Evolutionary conservation across 495 filamentous ascomycete species (phyloP).

Genomic region (Immersiella caudata): DNA sequence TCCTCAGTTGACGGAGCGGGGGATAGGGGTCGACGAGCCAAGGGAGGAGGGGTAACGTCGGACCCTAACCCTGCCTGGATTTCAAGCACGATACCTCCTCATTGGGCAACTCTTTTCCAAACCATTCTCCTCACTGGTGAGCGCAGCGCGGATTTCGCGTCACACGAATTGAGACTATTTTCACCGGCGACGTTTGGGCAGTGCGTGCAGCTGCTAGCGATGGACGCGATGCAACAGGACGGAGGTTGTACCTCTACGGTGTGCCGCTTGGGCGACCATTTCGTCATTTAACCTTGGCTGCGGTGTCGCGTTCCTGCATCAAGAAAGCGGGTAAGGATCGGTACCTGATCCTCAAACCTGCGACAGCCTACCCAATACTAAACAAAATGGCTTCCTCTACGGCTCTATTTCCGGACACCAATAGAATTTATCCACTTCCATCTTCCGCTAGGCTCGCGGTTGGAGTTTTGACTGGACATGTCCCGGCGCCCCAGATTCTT

Average conservation of each 20-base stretch:
- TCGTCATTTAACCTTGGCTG: neutral
- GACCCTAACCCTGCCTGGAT: constrained; percentile 4
- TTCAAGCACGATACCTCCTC: too few relatives aligned
- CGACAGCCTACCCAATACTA: neutral
- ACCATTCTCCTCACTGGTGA: too few relatives aligned
- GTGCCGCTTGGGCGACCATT: neutral
- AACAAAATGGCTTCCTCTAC: neutral
- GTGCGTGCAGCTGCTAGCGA: neutral
- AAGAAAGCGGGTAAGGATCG: neutral
- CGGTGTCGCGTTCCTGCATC: neutral
- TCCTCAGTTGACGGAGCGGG: too few relatives aligned
- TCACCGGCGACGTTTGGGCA: neutral
- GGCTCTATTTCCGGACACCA: neutral
- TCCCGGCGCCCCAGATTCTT: neutral
- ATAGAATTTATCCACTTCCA: neutral
- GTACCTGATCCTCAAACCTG: neutral
- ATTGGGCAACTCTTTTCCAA: neutral
- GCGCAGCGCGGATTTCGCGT: too few relatives aligned
- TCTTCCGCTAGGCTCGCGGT: neutral
- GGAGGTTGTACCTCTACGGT: neutral
- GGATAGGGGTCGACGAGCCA: too few relatives aligned
- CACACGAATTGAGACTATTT: neutral
- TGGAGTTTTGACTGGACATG: neutral
- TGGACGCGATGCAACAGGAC: neutral
- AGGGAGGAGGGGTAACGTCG: too few relatives aligned